These are phyloP conservation scores for Rauvolfia tetraphylla DNA, from an alignment of 257 asterid genomes.

Conservation along the genomic window DNA sequence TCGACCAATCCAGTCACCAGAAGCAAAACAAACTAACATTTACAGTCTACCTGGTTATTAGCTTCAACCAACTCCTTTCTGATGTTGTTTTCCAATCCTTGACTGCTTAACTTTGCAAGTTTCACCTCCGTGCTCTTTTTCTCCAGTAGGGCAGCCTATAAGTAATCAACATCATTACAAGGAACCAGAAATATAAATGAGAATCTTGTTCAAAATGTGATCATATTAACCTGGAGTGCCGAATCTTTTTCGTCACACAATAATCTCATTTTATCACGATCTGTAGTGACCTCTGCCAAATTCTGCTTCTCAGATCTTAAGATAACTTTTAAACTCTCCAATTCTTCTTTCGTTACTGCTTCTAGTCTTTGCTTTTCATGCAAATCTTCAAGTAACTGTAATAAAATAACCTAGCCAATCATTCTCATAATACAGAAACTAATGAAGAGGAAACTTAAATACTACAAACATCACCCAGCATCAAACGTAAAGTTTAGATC, in stretches of 20 bases:
- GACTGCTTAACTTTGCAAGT: constrained; percentile 56
- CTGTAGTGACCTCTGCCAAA: constrained; percentile 51
- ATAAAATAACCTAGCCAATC: constrained; percentile 25
- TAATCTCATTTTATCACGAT: constrained; percentile 63
- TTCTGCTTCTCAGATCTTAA: constrained; percentile 70
- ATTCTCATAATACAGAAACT: not conserved
- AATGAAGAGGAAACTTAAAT: not conserved
- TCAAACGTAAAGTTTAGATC: not conserved
- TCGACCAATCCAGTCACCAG: not conserved
- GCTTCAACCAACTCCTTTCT: constrained; percentile 65
- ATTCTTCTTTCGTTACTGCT: constrained; percentile 53
- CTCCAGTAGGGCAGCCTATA: constrained; percentile 64
- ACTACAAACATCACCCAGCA: not conserved
- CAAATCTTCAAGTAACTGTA: constrained; percentile 73
- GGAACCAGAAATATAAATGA: constrained; percentile 15
- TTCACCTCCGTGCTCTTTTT: constrained; percentile 65
- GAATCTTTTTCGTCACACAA: constrained; percentile 70
- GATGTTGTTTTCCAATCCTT: constrained; percentile 65
- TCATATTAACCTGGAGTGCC: constrained; percentile 63
- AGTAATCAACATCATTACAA: constrained; percentile 26
- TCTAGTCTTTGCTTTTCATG: constrained; percentile 67
- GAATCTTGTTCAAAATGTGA: constrained; percentile 4
- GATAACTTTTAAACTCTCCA: constrained; percentile 53
- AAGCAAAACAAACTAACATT: not conserved
- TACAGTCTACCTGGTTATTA: constrained; percentile 62